phyloP scores from a whole-genome alignment of 768 basidiomycete species.

The Tricholoma sp. region DNA sequence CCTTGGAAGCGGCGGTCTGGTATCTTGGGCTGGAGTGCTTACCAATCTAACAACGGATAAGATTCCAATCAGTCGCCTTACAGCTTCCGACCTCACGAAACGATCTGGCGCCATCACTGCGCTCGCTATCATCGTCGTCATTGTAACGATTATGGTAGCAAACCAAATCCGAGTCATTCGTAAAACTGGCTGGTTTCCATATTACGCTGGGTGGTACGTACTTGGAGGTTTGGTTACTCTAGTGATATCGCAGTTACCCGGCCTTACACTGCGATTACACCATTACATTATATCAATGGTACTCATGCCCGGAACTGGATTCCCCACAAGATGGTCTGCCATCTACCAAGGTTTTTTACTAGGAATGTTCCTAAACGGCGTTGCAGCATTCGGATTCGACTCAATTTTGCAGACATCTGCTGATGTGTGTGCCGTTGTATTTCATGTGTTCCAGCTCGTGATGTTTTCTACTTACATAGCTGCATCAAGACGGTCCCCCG shows the following conservation, averaged over 20 bases:
- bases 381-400: slow-evolving; percentile 74
- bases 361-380: slow-evolving; percentile 78
- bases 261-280: slow-evolving; percentile 65
- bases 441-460: slow-evolving; percentile 2
- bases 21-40: slow-evolving; percentile 81
- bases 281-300: slow-evolving; percentile 78
- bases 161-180: slow-evolving; percentile 83
- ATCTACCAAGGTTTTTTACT: slow-evolving; percentile 79
- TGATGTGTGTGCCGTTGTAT: slow-evolving; percentile 42
- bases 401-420: slow-evolving; percentile 72
- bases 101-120: slow-evolving; percentile 64
- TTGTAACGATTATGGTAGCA: slow-evolving; percentile 52
- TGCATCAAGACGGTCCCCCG: slow-evolving; percentile 64
- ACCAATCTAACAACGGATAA: slow-evolving; percentile 66
- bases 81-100: slow-evolving; percentile 57
- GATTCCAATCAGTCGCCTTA: slow-evolving; percentile 77
- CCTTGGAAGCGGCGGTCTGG: slow-evolving; percentile 68
- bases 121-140: slow-evolving; percentile 61
- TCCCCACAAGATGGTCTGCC: slow-evolving; percentile 75
- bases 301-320: slow-evolving; percentile 72
- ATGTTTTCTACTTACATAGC: slow-evolving; percentile 32
- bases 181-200: slow-evolving; percentile 78
- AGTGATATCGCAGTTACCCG: slow-evolving; percentile 65
- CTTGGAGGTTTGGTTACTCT: slow-evolving; percentile 60
- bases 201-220: slow-evolving; percentile 72